Conservation (phyloP, 2,329 filamentous ascomycete species). For the Tolypocladium endophyticum region DNA sequence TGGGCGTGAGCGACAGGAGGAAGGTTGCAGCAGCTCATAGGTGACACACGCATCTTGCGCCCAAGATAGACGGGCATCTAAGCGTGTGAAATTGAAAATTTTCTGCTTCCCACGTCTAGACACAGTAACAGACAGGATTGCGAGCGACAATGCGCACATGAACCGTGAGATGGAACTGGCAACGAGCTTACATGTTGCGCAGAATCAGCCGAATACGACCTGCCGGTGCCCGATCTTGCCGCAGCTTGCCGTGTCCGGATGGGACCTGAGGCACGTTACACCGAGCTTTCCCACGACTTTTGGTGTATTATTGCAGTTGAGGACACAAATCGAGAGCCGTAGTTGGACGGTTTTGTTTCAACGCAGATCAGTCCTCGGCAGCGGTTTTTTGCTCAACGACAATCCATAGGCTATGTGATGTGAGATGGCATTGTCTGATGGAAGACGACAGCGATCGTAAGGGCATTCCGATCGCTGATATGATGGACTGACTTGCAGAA, state of each 20-base stretch:
- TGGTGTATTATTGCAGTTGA: background rate
- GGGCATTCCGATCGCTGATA: background rate
- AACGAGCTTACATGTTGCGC: background rate
- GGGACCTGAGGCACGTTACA: background rate
- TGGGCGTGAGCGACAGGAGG: background rate
- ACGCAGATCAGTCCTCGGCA: background rate
- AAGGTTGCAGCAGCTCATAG: background rate
- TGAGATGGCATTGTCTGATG: slow-evolving; percentile 16
- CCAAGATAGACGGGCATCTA: background rate
- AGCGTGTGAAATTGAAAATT: background rate
- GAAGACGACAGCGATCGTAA: slow-evolving; percentile 17
- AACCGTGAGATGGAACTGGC: background rate
- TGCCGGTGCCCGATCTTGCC: background rate
- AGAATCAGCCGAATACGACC: background rate
- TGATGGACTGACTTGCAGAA: slow-evolving; percentile 7
- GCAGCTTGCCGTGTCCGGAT: background rate
- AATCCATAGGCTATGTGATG: slow-evolving; percentile 17
- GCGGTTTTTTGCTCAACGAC: background rate
- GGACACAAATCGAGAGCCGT: background rate
- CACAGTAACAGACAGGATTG: background rate
- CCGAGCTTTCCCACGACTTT: too few species aligned
- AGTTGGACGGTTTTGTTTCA: background rate
- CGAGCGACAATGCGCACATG: background rate
- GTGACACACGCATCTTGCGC: background rate
- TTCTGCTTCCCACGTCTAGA: background rate